Evolutionary conservation across 768 basidiomycete species (phyloP), one percentile per base, ranked within the genome.

Genomic region (Termitomyces sp.): DNA sequence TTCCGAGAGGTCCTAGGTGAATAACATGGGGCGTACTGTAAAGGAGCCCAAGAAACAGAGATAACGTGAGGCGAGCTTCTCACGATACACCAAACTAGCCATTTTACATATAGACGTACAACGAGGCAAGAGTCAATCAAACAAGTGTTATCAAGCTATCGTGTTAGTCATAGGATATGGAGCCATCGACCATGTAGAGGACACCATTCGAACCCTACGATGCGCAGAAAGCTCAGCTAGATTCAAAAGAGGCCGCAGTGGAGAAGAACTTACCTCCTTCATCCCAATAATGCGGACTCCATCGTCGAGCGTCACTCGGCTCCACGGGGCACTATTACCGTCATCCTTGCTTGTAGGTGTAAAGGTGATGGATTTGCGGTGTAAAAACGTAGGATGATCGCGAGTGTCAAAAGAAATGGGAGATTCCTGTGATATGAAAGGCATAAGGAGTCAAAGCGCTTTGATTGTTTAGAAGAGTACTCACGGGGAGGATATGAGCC

Each of bases 401-500:
- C 70, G 66, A 1, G 75, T 70, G 4, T 79, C 73, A 9, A 87
- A 72, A 4, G 72, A 67, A 35, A 86, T 76, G 3, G 77, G 82
- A 14, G 74, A 81, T 69, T 80, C 67, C 82, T 84, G 40, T 2
- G 32, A 30, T 28, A 60, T 5, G 52, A 53, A 9, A 10, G 61
- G 16, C 30, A 35, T n/a, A 55, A 30, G 30, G 44, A 36, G 23
- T 53, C 23, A 53, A 38, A 44, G 13, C 30, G 55, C 40, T 4
- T 40, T 40, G 40, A 18, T 38, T 40, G 40, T 18, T 20, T 9
- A 18, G 38, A 52, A 5, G 6, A 40, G 49, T 26, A 20, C 74
- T 26, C 68, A 94, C 93, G 5, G 92, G 89, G 55, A 96, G 82
- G 60, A 95, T 85, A 67, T 95, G 94, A 2, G 87, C 87, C 1